These are phyloP conservation scores for Apiotrichum veenhuisii DNA, from an alignment of 1,284 basidiomycete species.

Conservation along the genomic window DNA sequence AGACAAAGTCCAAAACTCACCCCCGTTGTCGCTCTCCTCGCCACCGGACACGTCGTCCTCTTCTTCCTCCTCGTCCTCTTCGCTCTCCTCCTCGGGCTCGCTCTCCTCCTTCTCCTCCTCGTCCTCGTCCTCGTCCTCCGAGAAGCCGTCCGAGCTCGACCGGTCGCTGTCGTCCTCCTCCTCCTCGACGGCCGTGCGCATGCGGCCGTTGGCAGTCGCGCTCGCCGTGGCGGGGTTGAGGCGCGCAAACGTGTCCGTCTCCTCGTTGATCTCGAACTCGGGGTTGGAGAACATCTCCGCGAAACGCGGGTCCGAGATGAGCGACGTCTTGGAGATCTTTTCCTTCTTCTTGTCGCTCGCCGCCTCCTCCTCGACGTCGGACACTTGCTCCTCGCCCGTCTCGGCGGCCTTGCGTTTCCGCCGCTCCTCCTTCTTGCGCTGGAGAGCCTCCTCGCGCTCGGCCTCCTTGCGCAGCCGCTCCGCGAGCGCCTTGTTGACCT, in stretches of 20 bases:
- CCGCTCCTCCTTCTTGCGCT: slow-evolving; percentile 58
- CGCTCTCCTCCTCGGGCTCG: slow-evolving; percentile 47
- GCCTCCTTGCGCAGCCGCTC: slow-evolving; percentile 75
- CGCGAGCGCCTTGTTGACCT: slow-evolving; percentile 87
- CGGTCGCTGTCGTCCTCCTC: slow-evolving; percentile 85
- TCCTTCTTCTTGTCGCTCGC: slow-evolving; percentile 49
- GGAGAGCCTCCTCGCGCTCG: slow-evolving; percentile 63
- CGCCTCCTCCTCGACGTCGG: slow-evolving; percentile 29
- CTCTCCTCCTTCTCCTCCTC: slow-evolving; percentile 51
- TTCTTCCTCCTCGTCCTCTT: slow-evolving; percentile 56
- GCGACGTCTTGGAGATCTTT: slow-evolving; percentile 50
- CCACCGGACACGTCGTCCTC: slow-evolving; percentile 54
- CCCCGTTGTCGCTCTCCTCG: slow-evolving; percentile 54
- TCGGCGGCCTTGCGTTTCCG: slow-evolving; percentile 29
- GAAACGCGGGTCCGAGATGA: slow-evolving; percentile 88
- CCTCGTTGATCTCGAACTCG: slow-evolving; percentile 90
- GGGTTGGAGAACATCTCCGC: slow-evolving; percentile 86
- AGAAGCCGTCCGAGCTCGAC: slow-evolving; percentile 66
- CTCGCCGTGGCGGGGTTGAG: slow-evolving; percentile 78
- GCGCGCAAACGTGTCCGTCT: slow-evolving; percentile 77
- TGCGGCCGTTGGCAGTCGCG: slow-evolving; percentile 32
- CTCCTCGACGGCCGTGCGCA: slow-evolving; percentile 77
- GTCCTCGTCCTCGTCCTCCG: slow-evolving; percentile 40
- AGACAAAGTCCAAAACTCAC: slow-evolving; percentile 19
- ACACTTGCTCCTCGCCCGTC: slow-evolving; percentile 43